Evolutionary conservation across 2,329 filamentous ascomycete species (phyloP), one percentile per base, ranked within the genome.

Genomic region (Exophiala sp.): DNA sequence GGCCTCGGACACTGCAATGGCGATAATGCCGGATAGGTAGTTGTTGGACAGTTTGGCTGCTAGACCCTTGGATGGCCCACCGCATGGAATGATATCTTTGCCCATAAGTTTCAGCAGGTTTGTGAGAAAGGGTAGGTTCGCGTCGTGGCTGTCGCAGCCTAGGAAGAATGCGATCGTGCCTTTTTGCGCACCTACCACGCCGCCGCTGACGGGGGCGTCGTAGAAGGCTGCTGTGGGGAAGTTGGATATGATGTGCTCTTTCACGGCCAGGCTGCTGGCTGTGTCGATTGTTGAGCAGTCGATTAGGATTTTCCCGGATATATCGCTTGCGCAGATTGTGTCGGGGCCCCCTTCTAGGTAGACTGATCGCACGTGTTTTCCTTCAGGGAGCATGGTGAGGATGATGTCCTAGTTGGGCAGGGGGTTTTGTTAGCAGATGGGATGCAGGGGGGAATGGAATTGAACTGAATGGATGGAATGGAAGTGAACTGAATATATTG

Each of bases 41-140:
- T 82, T 82, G 60, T 82, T 82, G 47, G 73, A 78, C 4, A 82
- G 65, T 63, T 82, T 82, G 0, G 79, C 77, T 0, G 76, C 73
- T 2, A 82, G 70, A 0, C 79, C 78, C 0, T 80, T 68, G 0
- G 73, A 74, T 0, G 76, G 71, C 0, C 72, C 76, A 2, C 79
- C 79, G 56, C 79, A 82, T 3, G 76, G 68, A 39, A 66, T 64
- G n/a, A 65, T 53, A 43, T 82, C 75, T 22, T 68, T 68, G 30
- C 78, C 79, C 76, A 82, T 80, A 34, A 73, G 60, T 5, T 64
- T 51, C n/a, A 79, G 64, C 1, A 81, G 60, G 10, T 61, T 51
- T 4, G 62, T 68, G 2, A 81, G 62, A 4, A 65, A 65, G 2
- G 65, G 55, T 2, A 77, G 55, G 48, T 77, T 72, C 0, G 69